A percentile compares a stretch with the other conserved stretches of the same genome.
phyloP scores from a whole-genome alignment of 768 basidiomycete species.

The Tephrocybe rancida region DNA sequence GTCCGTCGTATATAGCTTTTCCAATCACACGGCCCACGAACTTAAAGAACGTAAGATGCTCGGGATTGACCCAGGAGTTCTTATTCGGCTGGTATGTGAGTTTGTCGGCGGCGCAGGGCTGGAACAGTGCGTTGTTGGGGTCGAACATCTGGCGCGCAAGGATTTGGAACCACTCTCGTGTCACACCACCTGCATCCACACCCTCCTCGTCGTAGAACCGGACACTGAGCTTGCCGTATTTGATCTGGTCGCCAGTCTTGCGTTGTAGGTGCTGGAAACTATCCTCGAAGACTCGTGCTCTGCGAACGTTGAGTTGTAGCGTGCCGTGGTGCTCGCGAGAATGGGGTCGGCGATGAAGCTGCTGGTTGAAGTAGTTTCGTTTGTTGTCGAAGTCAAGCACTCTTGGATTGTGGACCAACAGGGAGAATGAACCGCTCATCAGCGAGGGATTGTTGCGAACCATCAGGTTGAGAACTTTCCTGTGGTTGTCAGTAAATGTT shows the following conservation, averaged over 20 bases:
- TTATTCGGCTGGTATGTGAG: conserved; percentile 97
- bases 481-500: conserved; percentile 89
- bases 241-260: conserved; percentile 93
- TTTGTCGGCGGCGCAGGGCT: conserved; percentile 94
- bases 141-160: conserved; percentile 99
- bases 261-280: conserved; percentile 92
- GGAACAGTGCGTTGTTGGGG: conserved; percentile 97
- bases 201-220: conserved; percentile 98
- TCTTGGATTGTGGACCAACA: conserved; percentile 93
- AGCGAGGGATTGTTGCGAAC: conserved; percentile 97
- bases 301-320: conserved; percentile 85
- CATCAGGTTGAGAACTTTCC: conserved; percentile 95
- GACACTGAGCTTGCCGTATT: conserved; percentile 95
- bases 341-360: conserved; percentile 83
- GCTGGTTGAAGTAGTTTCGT: conserved; percentile 93
- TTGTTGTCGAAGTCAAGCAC: conserved; percentile 99
- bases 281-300: conserved; percentile 94
- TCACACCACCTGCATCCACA: conserved; percentile 97
- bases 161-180: conserved; percentile 98
- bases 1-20: conserved; percentile 96
- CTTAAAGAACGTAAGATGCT: conserved; percentile 97
- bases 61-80: conserved; percentile 91
- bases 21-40: conserved; percentile 98
- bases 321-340: conserved; percentile 81
- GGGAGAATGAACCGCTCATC: conserved; percentile 97